Percentiles rank a stretch among this genome's conserved stretches.
Conservation (phyloP, 2,329 filamentous ascomycete genomes). For the Elsinoe australis region DNA sequence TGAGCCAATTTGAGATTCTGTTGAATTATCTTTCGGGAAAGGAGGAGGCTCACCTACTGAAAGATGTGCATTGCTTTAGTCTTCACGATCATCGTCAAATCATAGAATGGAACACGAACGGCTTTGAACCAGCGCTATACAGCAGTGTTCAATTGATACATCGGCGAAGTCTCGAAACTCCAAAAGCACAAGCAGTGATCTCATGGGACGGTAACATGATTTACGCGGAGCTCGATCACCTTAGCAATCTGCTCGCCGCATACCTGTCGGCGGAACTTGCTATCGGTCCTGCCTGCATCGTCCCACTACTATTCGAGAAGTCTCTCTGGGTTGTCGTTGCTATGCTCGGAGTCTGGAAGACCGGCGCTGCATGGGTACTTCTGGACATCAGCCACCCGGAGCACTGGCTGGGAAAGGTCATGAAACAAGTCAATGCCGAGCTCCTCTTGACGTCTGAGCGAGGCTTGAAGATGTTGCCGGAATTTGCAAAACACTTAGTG, state of each 20-base stretch:
- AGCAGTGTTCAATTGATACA: too few species aligned
- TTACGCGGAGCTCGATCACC: slow-evolving; percentile 6
- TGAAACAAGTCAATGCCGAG: not conserved
- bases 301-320: slow-evolving; percentile 34
- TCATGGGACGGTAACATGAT: slow-evolving; percentile 6
- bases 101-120: too few species aligned
- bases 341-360: slow-evolving; percentile 33
- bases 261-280: not conserved
- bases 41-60: too few species aligned
- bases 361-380: slow-evolving; percentile 30
- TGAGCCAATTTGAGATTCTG: slow-evolving; percentile 2
- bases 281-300: slow-evolving; percentile 18
- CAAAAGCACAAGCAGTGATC: slow-evolving; percentile 1
- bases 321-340: slow-evolving; percentile 31
- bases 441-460: too few species aligned
- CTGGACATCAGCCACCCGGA: slow-evolving; percentile 11
- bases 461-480: too few species aligned
- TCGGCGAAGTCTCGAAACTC: not conserved
- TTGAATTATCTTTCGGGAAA: not conserved
- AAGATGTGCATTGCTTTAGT: too few species aligned
- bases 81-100: too few species aligned
- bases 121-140: too few species aligned
- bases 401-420: not conserved
- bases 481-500: too few species aligned
- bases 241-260: slow-evolving; percentile 1